Percentiles rank a stretch among this genome's conserved stretches.
These are phyloP conservation scores for Solanum pinnatisectum DNA, from an alignment of 257 asterid genomes.

Conservation along the genomic window DNA sequence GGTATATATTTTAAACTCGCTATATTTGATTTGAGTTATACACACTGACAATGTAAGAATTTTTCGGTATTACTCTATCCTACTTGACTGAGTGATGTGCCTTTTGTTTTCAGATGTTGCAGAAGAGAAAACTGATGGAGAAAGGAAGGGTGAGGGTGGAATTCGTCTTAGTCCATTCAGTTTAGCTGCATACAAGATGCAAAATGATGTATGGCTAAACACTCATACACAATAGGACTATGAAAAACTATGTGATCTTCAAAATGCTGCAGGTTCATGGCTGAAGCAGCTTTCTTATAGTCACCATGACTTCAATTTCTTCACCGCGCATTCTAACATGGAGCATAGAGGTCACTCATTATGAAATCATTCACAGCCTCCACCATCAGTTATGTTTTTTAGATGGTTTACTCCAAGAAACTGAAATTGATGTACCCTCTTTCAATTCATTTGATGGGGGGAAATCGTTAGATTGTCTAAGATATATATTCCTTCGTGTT, in stretches of 20 bases:
- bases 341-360: not conserved
- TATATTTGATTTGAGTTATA: not conserved
- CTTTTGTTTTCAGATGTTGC: not conserved
- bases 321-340: not conserved
- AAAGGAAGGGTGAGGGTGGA: not conserved
- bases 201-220: constrained; percentile 58
- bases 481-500: no score
- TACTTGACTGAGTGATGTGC: not conserved
- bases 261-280: constrained; percentile 29
- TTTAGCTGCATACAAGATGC: constrained; percentile 58
- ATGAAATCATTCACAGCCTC: no score
- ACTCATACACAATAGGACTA: constrained; percentile 31
- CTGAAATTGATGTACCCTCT: no score
- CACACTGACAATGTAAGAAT: not conserved
- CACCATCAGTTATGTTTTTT: no score
- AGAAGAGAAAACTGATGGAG: constrained; percentile 1
- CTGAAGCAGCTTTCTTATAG: constrained; percentile 19
- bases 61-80: not conserved
- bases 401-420: no score
- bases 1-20: constrained; percentile 23
- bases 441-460: no score
- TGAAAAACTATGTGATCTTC: constrained; percentile 12
- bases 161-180: constrained; percentile 63
- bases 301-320: constrained; percentile 34
- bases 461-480: no score